Evolutionary conservation across 495 filamentous ascomycete species (phyloP), one percentile per base, ranked within the genome.

Genomic region (Xylaria palmicola): DNA sequence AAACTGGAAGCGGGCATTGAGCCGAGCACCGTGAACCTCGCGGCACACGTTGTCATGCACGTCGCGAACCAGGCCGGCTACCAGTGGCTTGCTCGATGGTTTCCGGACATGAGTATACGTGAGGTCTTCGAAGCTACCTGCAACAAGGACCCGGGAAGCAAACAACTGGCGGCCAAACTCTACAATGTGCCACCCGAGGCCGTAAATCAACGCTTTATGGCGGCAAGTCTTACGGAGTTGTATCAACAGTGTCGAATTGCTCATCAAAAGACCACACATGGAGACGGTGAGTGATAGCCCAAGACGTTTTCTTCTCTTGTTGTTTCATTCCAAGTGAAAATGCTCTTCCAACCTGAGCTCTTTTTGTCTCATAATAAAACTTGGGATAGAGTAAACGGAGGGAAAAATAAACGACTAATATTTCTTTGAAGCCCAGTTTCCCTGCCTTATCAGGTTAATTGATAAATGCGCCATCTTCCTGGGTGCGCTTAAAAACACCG

Each of bases 1-100:
- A 15, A 44, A 15, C 66, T 67, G 20, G 26, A 53, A 34, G 17
- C 7, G 0, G 44, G 39, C 30, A n/a, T 70, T n/a, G 20, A 32
- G 2, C 24, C 30, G n/a, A 27, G 24, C 19, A 20, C 57, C 0
- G 10, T 70, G 39, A 45, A 19, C 6, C 7, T 36, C 12, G 39
- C 54, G 6, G 65, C 22, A 15, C 15, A 60, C 0, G 13, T 53
- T 7, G 20, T 63, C 3, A 7, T 65, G 4, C 47, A 59, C 22
- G 9, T 67, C 24, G 47, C 53, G 1, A 44, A 62, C 17, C 60
- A 70, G 17, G 62, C 51, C 9, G 54, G 29, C 1, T 32, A 54
- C 19, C 17, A 50, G 44, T 70, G 67, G 67, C 10, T 63, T n/a
- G 29, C 34, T 2, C 59, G 52, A 39, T 70, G 65, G 65, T 67